Evolutionary conservation across 257 asterid species (phyloP).

Genomic region (Verbena officinalis): DNA sequence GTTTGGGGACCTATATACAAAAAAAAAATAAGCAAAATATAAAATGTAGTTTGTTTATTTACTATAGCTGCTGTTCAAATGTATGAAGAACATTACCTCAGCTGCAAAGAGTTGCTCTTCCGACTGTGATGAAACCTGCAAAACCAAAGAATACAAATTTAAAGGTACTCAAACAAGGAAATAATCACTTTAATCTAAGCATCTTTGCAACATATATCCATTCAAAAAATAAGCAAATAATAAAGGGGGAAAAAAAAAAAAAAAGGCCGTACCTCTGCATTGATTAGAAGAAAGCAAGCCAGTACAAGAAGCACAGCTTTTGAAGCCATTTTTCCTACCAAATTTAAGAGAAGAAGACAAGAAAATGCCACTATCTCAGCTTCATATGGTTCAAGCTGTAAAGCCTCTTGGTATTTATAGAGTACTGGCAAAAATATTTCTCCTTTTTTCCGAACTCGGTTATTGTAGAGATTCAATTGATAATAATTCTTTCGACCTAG

Average conservation of each 20-base stretch:
- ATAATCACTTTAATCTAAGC: too few species aligned
- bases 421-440: too few species aligned
- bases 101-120: conserved; percentile 26
- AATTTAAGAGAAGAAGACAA: conserved; percentile 12
- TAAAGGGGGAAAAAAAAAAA: background rate
- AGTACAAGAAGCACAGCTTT: conserved; percentile 39
- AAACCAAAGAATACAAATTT: background rate
- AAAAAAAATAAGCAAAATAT: too few species aligned
- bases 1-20: conserved; percentile 19
- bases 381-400: conserved; percentile 11
- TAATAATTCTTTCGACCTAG: too few species aligned
- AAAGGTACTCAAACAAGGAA: background rate
- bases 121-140: conserved; percentile 32
- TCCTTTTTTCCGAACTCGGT: too few species aligned
- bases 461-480: too few species aligned
- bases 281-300: conserved; percentile 42
- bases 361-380: background rate
- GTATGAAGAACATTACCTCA: conserved; percentile 34
- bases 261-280: conserved; percentile 38
- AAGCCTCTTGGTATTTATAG: conserved; percentile 10
- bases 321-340: conserved; percentile 38
- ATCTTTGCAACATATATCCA: too few species aligned
- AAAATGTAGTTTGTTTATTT: too few species aligned
- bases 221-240: too few species aligned
- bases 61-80: too few species aligned